phyloP scores from a whole-genome alignment of 495 filamentous ascomycete species.

The Penicillium arizonense region DNA sequence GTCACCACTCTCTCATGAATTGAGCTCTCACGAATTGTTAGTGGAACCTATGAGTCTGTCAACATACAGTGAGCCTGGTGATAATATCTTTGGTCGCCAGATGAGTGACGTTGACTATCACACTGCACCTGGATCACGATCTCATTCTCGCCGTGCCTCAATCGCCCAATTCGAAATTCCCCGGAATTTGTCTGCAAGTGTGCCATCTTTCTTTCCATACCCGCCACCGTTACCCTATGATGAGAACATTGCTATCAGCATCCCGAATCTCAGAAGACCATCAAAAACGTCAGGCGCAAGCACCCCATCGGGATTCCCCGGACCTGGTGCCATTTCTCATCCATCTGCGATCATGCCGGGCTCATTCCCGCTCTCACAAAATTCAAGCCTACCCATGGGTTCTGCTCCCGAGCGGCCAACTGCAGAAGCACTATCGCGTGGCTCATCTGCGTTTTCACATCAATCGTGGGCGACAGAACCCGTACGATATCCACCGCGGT shows the following conservation, averaged over 20 bases:
- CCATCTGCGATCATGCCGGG: constrained; percentile 45
- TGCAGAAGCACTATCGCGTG: constrained; percentile 32
- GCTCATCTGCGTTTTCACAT: constrained; percentile 33
- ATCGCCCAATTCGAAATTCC: constrained; percentile 15
- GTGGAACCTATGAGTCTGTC: constrained; percentile 27
- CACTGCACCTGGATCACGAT: constrained; percentile 23
- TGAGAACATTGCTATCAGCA: constrained; percentile 25
- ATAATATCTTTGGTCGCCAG: constrained; percentile 12
- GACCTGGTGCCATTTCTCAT: constrained; percentile 18
- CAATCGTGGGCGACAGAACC: constrained; percentile 44
- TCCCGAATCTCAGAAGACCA: constrained; percentile 13
- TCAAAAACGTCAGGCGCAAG: neutral
- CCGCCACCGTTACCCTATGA: constrained; percentile 30
- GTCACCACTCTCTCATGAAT: constrained; percentile 32
- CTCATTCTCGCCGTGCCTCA: constrained; percentile 29
- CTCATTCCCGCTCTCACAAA: constrained; percentile 23
- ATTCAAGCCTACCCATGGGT: constrained; percentile 11
- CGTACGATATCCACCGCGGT: constrained; percentile 25
- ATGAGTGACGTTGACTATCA: constrained; percentile 22
- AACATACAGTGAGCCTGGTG: constrained; percentile 40
- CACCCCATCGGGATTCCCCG: neutral
- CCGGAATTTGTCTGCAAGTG: constrained; percentile 30
- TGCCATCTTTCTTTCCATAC: constrained; percentile 25
- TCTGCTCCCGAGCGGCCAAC: constrained; percentile 27
- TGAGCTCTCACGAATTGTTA: constrained; percentile 26